A percentile compares a stretch with the other conserved stretches of the same genome.
Evolutionary conservation across 2,329 filamentous ascomycete species (phyloP).

Genomic region (Seiridium cupressi): DNA sequence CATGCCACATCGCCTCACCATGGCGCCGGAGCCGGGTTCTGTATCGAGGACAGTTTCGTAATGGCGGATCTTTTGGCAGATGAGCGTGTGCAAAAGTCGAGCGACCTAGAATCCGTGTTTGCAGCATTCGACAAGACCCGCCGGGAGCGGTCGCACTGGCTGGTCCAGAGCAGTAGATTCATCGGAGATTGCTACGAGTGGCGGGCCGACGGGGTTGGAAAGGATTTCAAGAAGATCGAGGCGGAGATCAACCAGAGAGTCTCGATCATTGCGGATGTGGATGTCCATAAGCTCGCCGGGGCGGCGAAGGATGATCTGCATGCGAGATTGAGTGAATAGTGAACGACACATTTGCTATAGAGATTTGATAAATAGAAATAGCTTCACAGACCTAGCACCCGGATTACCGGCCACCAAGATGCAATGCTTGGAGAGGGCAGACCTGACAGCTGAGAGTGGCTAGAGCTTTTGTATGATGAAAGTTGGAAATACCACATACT

Average conservation of each 20-base stretch:
- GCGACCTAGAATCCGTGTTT: not conserved
- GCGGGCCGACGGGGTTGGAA: not conserved
- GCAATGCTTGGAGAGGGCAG: too few relatives aligned
- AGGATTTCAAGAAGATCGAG: slow-evolving; percentile 4
- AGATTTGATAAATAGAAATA: too few relatives aligned
- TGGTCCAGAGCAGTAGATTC: slow-evolving; percentile 9
- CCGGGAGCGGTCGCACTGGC: slow-evolving; percentile 6
- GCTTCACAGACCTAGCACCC: too few relatives aligned
- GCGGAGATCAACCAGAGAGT: not conserved
- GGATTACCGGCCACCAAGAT: too few relatives aligned
- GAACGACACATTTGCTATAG: not conserved
- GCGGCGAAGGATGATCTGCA: not conserved
- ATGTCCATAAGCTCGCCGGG: not conserved
- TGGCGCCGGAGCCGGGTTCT: slow-evolving; percentile 7
- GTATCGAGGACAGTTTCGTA: slow-evolving; percentile 4
- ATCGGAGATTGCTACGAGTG: slow-evolving; percentile 9
- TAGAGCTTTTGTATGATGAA: too few relatives aligned
- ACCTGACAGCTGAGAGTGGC: too few relatives aligned
- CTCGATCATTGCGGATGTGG: not conserved
- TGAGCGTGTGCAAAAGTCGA: not conserved
- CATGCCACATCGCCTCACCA: slow-evolving; percentile 7
- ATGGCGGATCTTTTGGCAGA: not conserved
- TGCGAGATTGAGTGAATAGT: not conserved
- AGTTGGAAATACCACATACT: too few relatives aligned
- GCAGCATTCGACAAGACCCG: slow-evolving; percentile 2